phyloP scores from a whole-genome alignment of 2,329 filamentous ascomycete species.

The Colletotrichum gloeosporioides region DNA sequence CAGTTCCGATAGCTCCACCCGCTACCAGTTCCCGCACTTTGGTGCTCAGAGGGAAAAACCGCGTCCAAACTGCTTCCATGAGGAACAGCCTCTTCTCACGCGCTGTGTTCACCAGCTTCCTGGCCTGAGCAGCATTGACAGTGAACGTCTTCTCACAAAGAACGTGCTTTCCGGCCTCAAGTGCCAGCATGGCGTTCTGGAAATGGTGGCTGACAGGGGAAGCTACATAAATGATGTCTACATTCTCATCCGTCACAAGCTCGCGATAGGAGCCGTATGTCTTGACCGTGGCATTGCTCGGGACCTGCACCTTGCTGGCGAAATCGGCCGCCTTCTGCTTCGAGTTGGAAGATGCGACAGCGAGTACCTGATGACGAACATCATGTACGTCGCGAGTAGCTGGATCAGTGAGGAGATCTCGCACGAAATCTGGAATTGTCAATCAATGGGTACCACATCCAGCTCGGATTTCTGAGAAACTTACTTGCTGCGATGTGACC shows the following conservation, averaged over 20 bases:
- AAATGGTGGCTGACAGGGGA: constrained; percentile 94
- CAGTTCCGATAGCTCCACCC: constrained; percentile 61
- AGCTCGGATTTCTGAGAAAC: no score
- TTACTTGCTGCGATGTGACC: background rate
- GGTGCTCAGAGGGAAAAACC: constrained; percentile 84
- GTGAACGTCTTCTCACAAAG: constrained; percentile 92
- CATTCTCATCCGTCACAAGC: constrained; percentile 76
- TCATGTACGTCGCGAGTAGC: constrained; percentile 71
- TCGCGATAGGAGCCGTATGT: constrained; percentile 84
- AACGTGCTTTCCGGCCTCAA: constrained; percentile 84
- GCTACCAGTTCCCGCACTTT: constrained; percentile 71
- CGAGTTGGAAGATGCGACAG: constrained; percentile 73
- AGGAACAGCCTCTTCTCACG: constrained; percentile 75
- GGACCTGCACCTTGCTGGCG: constrained; percentile 71
- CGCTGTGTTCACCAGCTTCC: constrained; percentile 74
- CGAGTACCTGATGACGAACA: constrained; percentile 78
- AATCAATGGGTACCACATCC: background rate
- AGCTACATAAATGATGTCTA: constrained; percentile 88
- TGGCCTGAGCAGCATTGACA: constrained; percentile 78
- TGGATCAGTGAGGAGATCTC: constrained; percentile 82
- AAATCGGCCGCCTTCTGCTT: constrained; percentile 73
- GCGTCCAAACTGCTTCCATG: constrained; percentile 90
- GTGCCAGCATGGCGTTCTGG: constrained; percentile 82
- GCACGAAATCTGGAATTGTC: constrained; percentile 27
- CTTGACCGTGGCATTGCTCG: constrained; percentile 59